Base-by-base conservation (phyloP, 768 basidiomycete species). In the Boletus rufocinnamomeus region DNA sequence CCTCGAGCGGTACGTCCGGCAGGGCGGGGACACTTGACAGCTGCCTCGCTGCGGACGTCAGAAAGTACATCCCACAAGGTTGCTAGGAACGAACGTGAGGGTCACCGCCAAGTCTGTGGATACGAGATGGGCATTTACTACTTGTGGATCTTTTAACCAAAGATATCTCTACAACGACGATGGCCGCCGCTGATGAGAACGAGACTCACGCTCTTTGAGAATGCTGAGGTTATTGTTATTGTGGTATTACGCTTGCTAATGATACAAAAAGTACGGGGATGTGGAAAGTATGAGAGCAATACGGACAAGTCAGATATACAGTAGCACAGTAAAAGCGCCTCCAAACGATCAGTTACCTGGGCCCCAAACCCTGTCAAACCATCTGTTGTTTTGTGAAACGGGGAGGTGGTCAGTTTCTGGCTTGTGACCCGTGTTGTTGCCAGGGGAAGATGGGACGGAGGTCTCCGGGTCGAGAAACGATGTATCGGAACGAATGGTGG, bases 1-100 rank as follows among this genome's bases (percentile, higher is more conserved):
- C 75, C 66, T 90, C 87, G 52, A 80, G 73, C 16, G 82, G 78
- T 47, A 82, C 72, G 60, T 87, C 83, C 30, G 88, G 85, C 35
- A 91, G 76, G n/a, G 84, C 79, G 37, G 91, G 89, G 23, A 80
- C 79, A 19, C 84, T 84, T 19, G 86, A 86, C 43, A 93, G 80
- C 68, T 85, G 89, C 66, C 83, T 78, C 30, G 91, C 89, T 44
- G 89, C 84, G 37, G 88, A 84, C 27, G 89, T 93, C 57, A 90
- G 91, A 74, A 93, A 93, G 76, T 93, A 94, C 91, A 93, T 93
- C 8, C 44, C 21, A 25, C 52, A 28, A 52, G 32, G 40, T 50
- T 25, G 45, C 41, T 32, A 6, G 44, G 27, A 53, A 38, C 51
- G 27, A 53, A 38, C 51, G 49, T 50, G 41, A 34, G n/a, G 27